phyloP scores from a whole-genome alignment of 306 rosid species.

The Bauhinia variegata region DNA sequence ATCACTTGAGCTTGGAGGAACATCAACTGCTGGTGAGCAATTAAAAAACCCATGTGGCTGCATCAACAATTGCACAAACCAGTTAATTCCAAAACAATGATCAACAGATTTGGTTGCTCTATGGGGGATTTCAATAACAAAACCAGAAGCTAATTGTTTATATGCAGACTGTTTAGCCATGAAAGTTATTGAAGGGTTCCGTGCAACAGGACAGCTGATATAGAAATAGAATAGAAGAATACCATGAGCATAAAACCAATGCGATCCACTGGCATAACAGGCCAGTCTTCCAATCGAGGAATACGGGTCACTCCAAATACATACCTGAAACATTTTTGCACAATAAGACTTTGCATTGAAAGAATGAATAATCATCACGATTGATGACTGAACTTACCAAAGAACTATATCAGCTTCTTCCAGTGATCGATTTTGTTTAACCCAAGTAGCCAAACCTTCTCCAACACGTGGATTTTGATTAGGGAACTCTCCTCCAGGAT shows the following conservation, averaged over 20 bases:
- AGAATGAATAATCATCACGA: constrained; percentile 4
- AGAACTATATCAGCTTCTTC: constrained; percentile 87
- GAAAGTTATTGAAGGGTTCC: not conserved
- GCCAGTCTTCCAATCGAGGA: constrained; percentile 87
- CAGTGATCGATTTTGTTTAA: constrained; percentile 63
- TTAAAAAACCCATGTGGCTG: constrained; percentile 88
- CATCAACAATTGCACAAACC: constrained; percentile 29
- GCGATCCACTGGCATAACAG: constrained; percentile 82
- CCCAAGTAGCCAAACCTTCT: constrained; percentile 87
- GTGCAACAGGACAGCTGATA: not conserved
- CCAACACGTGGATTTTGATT: constrained; percentile 83
- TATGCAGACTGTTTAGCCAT: too few species aligned
- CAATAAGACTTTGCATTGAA: constrained; percentile 15
- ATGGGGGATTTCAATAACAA: too few species aligned
- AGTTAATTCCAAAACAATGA: constrained; percentile 22
- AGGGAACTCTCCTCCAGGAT: constrained; percentile 82
- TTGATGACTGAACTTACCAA: constrained; percentile 73
- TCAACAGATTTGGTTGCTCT: constrained; percentile 1
- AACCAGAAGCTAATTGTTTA: too few species aligned
- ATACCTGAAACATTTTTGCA: constrained; percentile 55
- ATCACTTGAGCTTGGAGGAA: constrained; percentile 66
- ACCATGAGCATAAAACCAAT: constrained; percentile 79
- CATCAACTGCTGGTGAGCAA: constrained; percentile 73
- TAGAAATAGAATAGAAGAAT: too few species aligned
- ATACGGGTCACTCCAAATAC: constrained; percentile 76